Base-by-base conservation (phyloP, 1,284 basidiomycete genomes). In the Microbotryum intermedium region DNA sequence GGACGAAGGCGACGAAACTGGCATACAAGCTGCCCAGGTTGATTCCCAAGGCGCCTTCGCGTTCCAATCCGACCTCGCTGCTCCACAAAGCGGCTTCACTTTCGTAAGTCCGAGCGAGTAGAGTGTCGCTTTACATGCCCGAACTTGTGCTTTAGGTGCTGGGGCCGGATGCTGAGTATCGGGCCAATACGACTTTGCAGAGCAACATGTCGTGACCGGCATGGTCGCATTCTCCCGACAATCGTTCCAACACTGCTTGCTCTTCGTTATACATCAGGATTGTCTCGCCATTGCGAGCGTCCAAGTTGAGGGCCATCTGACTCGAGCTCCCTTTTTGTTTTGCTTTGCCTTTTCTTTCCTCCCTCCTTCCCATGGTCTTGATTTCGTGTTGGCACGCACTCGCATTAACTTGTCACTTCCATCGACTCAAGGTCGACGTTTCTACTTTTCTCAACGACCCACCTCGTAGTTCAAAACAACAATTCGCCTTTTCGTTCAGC, bases 11-110 rank as follows among this genome's bases (percentile, higher is more conserved):
- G 79, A 78, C 66, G 78, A 77, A 72, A 84, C 87, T 51, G 87
- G 84, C 50, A 86, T 90, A 69, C 81, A 79, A 50, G 85, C 85
- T 28, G 84, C 91, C 7, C 83, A 83, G 57, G 90, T 97, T 50
- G 91, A 97, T 73, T 83, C 85, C 26, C 91, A 92, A 66, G 71
- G 66, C 29, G 67, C 67, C 49, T 99, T 97, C 78, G 89, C 91
- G 60, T 81, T 82, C 77, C 77, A 80, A 68, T 75, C 76, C 44
- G 77, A 78, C 69, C 83, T 89, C 68, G 82, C 81, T 70, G 90
- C 87, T 47, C 91, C 93, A 64, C 87, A 91, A 74, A 92, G 92
- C 65, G 92, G 93, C 26, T 97, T 97, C 83, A 90, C 84, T 74
- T 97, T 97, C 73, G 89, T 67, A 48, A 28, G 59, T 61, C 25